A percentile compares a stretch with the other conserved stretches of the same genome.
Evolutionary conservation across 257 asterid species (phyloP).

Genomic region (Gentiana straminea): DNA sequence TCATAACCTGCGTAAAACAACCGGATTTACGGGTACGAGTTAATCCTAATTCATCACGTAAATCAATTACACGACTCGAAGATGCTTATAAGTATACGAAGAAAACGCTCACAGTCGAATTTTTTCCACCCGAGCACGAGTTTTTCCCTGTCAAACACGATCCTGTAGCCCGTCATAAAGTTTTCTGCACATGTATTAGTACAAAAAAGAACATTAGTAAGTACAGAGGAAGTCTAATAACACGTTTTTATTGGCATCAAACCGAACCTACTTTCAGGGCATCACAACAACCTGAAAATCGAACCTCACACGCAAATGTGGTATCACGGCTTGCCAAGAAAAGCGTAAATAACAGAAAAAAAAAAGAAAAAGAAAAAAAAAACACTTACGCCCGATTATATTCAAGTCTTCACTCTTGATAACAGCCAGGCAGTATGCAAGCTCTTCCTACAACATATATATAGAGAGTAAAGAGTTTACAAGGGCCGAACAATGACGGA

Average conservation of each 20-base stretch:
- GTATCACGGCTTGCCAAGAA: too few relatives aligned
- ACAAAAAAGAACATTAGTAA: neutral
- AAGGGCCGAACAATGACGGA: neutral
- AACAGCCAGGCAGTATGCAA: slow-evolving; percentile 66
- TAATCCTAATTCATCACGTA: too few relatives aligned
- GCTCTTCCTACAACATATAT: slow-evolving; percentile 35
- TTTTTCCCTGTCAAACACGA: slow-evolving; percentile 79
- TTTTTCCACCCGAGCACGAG: slow-evolving; percentile 76
- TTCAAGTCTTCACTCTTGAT: slow-evolving; percentile 66
- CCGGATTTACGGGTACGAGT: neutral
- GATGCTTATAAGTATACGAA: neutral
- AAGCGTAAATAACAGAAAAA: slow-evolving; percentile 1
- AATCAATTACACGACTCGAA: neutral
- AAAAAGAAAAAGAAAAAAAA: slow-evolving; percentile 1
- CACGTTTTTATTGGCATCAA: too few relatives aligned
- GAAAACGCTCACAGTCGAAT: slow-evolving; percentile 46
- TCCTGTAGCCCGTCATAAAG: slow-evolving; percentile 74
- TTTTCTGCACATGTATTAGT: slow-evolving; percentile 38
- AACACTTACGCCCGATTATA: slow-evolving; percentile 74
- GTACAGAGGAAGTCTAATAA: too few relatives aligned
- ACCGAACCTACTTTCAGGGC: too few relatives aligned
- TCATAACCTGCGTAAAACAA: slow-evolving; percentile 47
- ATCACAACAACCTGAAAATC: too few relatives aligned
- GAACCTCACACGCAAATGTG: too few relatives aligned
- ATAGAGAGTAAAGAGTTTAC: neutral